A percentile compares a stretch with the other conserved stretches of the same genome.
Conservation (phyloP, 1,139 yeast species). For the Candida glucosophila region DNA sequence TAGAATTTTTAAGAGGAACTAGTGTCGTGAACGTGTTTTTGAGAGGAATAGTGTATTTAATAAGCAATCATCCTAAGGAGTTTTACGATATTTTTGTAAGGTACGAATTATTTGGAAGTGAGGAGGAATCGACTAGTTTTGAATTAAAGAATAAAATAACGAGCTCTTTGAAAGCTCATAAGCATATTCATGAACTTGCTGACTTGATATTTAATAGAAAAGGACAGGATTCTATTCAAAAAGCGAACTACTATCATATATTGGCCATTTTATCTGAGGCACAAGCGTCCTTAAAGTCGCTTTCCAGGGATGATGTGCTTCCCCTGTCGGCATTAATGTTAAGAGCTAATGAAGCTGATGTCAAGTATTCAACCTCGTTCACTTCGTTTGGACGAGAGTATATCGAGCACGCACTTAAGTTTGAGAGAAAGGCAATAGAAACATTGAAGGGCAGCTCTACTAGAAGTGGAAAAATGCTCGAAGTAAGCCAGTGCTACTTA, state of each 20-base stretch:
- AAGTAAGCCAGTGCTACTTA: slow-evolving; percentile 15
- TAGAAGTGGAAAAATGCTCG: slow-evolving; percentile 4
- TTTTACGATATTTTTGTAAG: slow-evolving; percentile 16
- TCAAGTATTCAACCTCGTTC: no score
- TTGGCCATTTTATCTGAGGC: slow-evolving; percentile 21
- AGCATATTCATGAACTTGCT: slow-evolving; percentile 13
- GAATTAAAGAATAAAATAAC: slow-evolving; percentile 11
- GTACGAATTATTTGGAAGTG: slow-evolving; percentile 10
- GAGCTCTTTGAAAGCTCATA: slow-evolving; percentile 9
- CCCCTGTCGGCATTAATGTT: neutral
- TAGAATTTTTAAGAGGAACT: slow-evolving; percentile 12
- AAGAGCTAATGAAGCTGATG: slow-evolving; percentile 6
- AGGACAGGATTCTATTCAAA: slow-evolving; percentile 3
- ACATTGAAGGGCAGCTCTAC: slow-evolving; percentile 7
- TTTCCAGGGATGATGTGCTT: no score
- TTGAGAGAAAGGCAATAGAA: slow-evolving; percentile 25
- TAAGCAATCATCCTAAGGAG: slow-evolving; percentile 18
- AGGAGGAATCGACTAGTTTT: slow-evolving; percentile 6
- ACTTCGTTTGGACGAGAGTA: no score
- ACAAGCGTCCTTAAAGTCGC: slow-evolving; percentile 4
- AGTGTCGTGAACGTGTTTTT: slow-evolving; percentile 19
- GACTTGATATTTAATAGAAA: slow-evolving; percentile 11
- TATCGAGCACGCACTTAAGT: slow-evolving; percentile 19
- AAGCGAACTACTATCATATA: slow-evolving; percentile 27
- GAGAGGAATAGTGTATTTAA: slow-evolving; percentile 26